phyloP scores from a whole-genome alignment of 1,284 basidiomycete species.

The Lignosus rhinocerotis region DNA sequence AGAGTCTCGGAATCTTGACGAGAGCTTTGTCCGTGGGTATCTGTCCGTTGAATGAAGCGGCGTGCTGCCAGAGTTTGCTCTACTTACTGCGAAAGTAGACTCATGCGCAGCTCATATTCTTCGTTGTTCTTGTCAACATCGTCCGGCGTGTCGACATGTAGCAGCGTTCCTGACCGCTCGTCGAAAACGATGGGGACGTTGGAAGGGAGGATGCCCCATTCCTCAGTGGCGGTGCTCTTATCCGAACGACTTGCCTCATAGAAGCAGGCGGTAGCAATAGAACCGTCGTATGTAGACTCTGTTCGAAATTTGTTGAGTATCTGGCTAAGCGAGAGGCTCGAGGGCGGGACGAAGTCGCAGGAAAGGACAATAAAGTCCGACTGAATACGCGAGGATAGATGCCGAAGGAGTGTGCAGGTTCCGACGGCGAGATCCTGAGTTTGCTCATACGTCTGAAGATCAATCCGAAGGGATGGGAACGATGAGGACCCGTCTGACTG shows the following conservation, averaged over 20 bases:
- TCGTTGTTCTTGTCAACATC: conserved; percentile 67
- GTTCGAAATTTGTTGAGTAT: conserved; percentile 84
- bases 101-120: conserved; percentile 74
- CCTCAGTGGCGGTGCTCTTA: conserved; percentile 57
- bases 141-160: conserved; percentile 71
- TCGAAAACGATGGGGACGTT: conserved; percentile 66
- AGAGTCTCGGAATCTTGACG: conserved; percentile 76
- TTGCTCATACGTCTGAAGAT: conserved; percentile 77
- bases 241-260: conserved; percentile 59
- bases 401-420: conserved; percentile 68
- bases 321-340: conserved; percentile 65
- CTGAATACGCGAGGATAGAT: conserved; percentile 68
- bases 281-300: conserved; percentile 60
- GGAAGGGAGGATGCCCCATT: conserved; percentile 56
- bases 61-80: background rate
- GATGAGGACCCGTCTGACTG: conserved; percentile 61
- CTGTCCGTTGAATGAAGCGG: conserved; percentile 38
- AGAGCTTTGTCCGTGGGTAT: conserved; percentile 73
- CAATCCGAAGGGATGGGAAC: conserved; percentile 64
- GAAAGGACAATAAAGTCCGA: conserved; percentile 90
- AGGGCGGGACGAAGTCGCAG: conserved; percentile 86
- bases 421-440: conserved; percentile 62
- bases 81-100: conserved; percentile 62
- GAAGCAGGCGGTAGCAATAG: conserved; percentile 80
- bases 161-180: conserved; percentile 60